A percentile compares a stretch with the other conserved stretches of the same genome.
Evolutionary conservation across 495 filamentous ascomycete species (phyloP).

Genomic region (Penicillium crystallinum): DNA sequence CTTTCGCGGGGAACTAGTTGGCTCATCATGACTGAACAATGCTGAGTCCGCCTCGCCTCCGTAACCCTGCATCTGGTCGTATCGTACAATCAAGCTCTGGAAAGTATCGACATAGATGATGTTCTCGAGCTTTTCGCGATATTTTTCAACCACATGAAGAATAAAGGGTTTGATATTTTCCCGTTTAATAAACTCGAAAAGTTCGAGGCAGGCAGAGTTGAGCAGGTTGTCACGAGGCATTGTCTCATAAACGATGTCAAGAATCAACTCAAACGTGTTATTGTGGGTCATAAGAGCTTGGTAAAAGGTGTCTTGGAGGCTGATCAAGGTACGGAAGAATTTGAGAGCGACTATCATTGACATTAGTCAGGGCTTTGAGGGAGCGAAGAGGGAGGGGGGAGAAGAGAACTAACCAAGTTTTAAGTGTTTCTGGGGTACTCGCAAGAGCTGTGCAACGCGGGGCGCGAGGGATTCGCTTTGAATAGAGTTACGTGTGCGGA

Average conservation of each 20-base stretch:
- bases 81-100: slow-evolving; percentile 63
- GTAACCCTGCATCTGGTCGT: slow-evolving; percentile 76
- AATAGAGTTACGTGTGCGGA: slow-evolving; percentile 84
- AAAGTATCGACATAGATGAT: slow-evolving; percentile 90
- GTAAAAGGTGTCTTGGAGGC: slow-evolving; percentile 88
- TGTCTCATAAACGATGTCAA: slow-evolving; percentile 81
- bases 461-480: slow-evolving; percentile 71
- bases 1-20: slow-evolving; percentile 41
- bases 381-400: too few species aligned
- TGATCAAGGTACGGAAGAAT: slow-evolving; percentile 86
- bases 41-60: slow-evolving; percentile 52
- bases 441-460: slow-evolving; percentile 77
- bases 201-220: slow-evolving; percentile 91
- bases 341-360: slow-evolving; percentile 68
- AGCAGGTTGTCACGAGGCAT: slow-evolving; percentile 96
- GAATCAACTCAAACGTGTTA: slow-evolving; percentile 78
- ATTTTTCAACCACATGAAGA: slow-evolving; percentile 80
- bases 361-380: slow-evolving; percentile 8
- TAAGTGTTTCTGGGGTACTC: slow-evolving; percentile 84
- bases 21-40: slow-evolving; percentile 46
- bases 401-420: slow-evolving; percentile 66
- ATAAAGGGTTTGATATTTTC: slow-evolving; percentile 80
- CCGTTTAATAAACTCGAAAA: slow-evolving; percentile 87
- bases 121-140: slow-evolving; percentile 70
- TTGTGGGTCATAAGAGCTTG: slow-evolving; percentile 80